These are phyloP conservation scores for Ephemerocybe angulata DNA, from an alignment of 768 basidiomycete species.

Conservation along the genomic window DNA sequence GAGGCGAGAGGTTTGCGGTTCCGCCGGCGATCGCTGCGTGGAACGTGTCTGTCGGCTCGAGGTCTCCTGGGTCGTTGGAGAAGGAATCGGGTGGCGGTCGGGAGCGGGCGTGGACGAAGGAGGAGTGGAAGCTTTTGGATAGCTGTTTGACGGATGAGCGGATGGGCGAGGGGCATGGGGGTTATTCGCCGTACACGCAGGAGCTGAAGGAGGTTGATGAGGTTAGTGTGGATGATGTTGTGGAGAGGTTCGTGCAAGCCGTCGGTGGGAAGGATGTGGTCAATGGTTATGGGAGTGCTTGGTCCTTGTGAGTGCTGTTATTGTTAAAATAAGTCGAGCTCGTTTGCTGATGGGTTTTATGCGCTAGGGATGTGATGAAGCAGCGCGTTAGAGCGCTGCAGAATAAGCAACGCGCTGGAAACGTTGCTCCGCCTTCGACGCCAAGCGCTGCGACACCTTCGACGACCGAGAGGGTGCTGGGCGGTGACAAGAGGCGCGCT, in stretches of 20 bases:
- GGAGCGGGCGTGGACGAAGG: conserved; percentile 57
- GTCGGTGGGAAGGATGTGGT: conserved; percentile 45
- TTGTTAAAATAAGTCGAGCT: not conserved
- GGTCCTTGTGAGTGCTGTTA: conserved; percentile 49
- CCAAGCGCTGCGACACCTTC: conserved; percentile 20
- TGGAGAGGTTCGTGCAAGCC: conserved; percentile 51
- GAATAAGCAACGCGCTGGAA: conserved; percentile 56
- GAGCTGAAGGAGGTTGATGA: conserved; percentile 49
- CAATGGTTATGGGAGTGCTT: conserved; percentile 42
- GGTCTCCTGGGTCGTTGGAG: not conserved
- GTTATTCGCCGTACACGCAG: conserved; percentile 24
- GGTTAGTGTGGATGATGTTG: conserved; percentile 54
- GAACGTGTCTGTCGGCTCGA: not conserved
- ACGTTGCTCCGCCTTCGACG: conserved; percentile 55
- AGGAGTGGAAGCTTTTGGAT: conserved; percentile 80
- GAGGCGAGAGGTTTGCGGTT: too few species aligned
- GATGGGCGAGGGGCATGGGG: conserved; percentile 36
- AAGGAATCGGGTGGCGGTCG: conserved; percentile 3
- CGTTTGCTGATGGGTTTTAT: not conserved
- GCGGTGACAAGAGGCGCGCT: conserved; percentile 13
- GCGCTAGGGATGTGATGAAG: conserved; percentile 45
- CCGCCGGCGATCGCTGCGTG: too few species aligned
- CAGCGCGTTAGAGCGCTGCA: conserved; percentile 53
- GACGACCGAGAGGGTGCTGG: conserved; percentile 2
- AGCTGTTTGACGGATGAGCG: conserved; percentile 74